Conservation (phyloP, 2,329 filamentous ascomycete genomes). For the Neonectria hederae region DNA sequence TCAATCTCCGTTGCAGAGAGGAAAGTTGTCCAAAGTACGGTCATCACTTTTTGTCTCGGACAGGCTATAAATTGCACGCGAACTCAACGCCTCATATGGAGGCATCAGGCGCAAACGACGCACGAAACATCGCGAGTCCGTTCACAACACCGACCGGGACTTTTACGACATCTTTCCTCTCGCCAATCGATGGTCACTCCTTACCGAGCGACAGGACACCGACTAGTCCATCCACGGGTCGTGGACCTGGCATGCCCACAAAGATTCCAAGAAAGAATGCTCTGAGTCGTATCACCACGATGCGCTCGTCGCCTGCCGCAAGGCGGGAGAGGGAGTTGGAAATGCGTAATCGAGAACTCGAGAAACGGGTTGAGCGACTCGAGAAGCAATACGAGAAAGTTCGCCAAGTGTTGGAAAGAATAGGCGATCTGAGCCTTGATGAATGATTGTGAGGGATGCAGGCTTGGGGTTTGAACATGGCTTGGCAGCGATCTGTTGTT, state of each 20-base stretch:
- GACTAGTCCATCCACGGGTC: constrained; percentile 31
- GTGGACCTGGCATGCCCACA: neutral
- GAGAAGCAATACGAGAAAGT: constrained; percentile 24
- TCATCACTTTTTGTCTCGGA: neutral
- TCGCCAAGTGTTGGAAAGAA: neutral
- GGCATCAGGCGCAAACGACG: neutral
- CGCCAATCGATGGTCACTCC: constrained; percentile 14
- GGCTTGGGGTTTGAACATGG: neutral
- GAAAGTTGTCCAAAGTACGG: neutral
- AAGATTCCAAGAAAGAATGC: neutral
- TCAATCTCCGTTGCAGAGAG: neutral
- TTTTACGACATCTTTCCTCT: neutral
- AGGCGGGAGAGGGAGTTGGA: constrained; percentile 25
- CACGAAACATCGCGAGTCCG: neutral
- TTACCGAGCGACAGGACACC: constrained; percentile 3
- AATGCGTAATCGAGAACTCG: constrained; percentile 13
- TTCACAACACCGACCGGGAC: constrained; percentile 6
- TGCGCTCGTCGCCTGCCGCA: neutral
- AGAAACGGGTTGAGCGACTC: constrained; percentile 23
- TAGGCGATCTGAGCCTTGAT: constrained; percentile 2
- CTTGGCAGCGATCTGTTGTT: neutral
- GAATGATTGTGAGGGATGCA: neutral
- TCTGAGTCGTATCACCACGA: neutral
- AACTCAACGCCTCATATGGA: neutral
- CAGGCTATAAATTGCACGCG: neutral